phyloP scores from a whole-genome alignment of 306 rosid species.

The Quercus rubra region DNA sequence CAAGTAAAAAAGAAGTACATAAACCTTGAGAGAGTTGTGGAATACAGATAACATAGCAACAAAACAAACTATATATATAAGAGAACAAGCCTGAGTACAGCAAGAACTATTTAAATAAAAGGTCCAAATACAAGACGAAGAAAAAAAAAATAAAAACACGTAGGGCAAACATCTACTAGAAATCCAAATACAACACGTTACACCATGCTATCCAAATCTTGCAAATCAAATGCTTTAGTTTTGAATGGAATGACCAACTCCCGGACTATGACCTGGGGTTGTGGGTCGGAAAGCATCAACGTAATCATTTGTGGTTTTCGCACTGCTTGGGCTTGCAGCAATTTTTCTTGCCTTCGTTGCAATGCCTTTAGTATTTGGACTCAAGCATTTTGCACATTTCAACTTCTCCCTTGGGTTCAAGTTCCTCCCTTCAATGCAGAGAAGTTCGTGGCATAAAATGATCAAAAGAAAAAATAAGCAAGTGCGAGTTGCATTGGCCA shows the following conservation, averaged over 20 bases:
- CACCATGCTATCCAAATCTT: background rate
- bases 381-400: slow-evolving; percentile 2
- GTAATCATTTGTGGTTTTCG: slow-evolving; percentile 22
- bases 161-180: background rate
- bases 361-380: background rate
- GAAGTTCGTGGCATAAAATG: slow-evolving; percentile 44
- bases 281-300: slow-evolving; percentile 69
- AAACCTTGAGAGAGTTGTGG: too few relatives aligned
- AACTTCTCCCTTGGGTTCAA: slow-evolving; percentile 30
- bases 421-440: slow-evolving; percentile 48
- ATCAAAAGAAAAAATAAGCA: slow-evolving; percentile 38
- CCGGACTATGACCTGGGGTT: slow-evolving; percentile 74
- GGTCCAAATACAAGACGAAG: too few relatives aligned
- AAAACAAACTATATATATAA: too few relatives aligned
- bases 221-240: slow-evolving; percentile 13
- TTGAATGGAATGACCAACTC: slow-evolving; percentile 68
- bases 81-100: too few relatives aligned
- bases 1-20: too few relatives aligned
- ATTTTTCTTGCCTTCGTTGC: slow-evolving; percentile 2
- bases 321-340: slow-evolving; percentile 7
- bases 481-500: slow-evolving; percentile 44
- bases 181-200: background rate
- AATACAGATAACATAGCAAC: too few relatives aligned
- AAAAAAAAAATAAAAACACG: background rate
- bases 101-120: too few relatives aligned